Evolutionary conservation across 805 yeast species (phyloP), one percentile per base, ranked within the genome.

Genomic region (Isabelozyma pseudorhagii): DNA sequence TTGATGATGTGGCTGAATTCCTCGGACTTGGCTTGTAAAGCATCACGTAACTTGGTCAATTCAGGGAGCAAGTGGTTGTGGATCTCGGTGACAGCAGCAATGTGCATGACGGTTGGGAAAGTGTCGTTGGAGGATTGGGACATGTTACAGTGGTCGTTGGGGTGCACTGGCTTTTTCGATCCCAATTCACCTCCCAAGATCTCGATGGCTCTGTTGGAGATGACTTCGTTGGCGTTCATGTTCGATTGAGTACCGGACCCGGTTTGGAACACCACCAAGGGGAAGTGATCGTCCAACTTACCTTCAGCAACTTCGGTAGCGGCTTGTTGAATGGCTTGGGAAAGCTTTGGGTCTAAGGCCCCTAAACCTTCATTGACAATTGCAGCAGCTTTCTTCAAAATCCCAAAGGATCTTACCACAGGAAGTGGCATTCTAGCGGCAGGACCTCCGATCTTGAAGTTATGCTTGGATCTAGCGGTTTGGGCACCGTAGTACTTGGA

Each of bases 81-180:
- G 74, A 93, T 88, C 77, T 93, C 97, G 41, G 87, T 81, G 55
- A 92, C 97, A 15, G 98, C 97, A 50, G 99, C 97, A 73, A 94
- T 93, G 78, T 94, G 99, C 99, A 94, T 94, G 49, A 93, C 99
- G 38, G 99, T 92, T 59, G 99, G 99, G 88, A 94, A 94, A 48
- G 98, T 94, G 75, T 94, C 99, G 71, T 94, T 94, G 44, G 97
- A 90, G n/a, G 97, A 89, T 77, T 94, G 98, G 15, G 97, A 89
- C 89, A 90, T 92, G 80, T 94, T 94, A 63, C 92, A 96, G 75
- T 94, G 98, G 73, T 94, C 98, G 75, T 94, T 94, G 57, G 99
- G 99, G 74, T 94, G 99, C 49, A 94, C 97, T 31, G 97, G 97
- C 55, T 74, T 80, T 78, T 94, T 94, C 54, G 97, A 85, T 53